These are phyloP conservation scores for Glarea lozoyensis DNA, from an alignment of 495 filamentous ascomycete genomes.

Conservation along the genomic window DNA sequence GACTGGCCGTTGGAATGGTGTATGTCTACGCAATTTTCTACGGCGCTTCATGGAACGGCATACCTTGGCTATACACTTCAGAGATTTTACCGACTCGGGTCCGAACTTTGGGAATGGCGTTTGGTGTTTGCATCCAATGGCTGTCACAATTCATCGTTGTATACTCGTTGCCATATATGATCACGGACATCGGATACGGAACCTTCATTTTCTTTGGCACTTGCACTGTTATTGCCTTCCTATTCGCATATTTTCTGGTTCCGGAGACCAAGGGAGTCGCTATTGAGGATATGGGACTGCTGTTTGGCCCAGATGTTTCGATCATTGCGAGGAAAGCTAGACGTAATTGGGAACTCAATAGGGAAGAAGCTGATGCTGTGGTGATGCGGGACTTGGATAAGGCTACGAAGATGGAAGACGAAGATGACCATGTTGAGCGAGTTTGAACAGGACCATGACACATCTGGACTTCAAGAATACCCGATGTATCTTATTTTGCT, in stretches of 20 bases:
- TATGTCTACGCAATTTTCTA: slow-evolving; percentile 35
- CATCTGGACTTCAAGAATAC: too few species aligned
- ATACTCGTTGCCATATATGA: slow-evolving; percentile 33
- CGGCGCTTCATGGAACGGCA: slow-evolving; percentile 45
- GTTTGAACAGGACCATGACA: too few species aligned
- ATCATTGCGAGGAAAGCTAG: not conserved
- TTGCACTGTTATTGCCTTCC: slow-evolving; percentile 41
- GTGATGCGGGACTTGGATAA: too few species aligned
- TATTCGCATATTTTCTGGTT: slow-evolving; percentile 37
- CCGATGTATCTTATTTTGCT: too few species aligned
- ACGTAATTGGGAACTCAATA: not conserved
- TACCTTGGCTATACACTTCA: slow-evolving; percentile 44
- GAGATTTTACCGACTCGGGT: slow-evolving; percentile 14
- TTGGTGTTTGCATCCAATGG: slow-evolving; percentile 26
- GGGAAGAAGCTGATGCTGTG: not conserved
- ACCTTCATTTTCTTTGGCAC: slow-evolving; percentile 34
- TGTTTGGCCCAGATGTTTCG: not conserved
- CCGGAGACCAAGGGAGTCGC: slow-evolving; percentile 50
- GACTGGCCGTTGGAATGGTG: slow-evolving; percentile 37
- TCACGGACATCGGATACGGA: slow-evolving; percentile 32
- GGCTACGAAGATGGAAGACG: too few species aligned
- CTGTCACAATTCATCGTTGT: slow-evolving; percentile 28
- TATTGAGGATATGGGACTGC: slow-evolving; percentile 52
- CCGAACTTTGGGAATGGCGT: slow-evolving; percentile 22
- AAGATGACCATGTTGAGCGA: too few species aligned